Conservation (phyloP, 108 stramenopile species). For the Nannochloropsis salina region DNA sequence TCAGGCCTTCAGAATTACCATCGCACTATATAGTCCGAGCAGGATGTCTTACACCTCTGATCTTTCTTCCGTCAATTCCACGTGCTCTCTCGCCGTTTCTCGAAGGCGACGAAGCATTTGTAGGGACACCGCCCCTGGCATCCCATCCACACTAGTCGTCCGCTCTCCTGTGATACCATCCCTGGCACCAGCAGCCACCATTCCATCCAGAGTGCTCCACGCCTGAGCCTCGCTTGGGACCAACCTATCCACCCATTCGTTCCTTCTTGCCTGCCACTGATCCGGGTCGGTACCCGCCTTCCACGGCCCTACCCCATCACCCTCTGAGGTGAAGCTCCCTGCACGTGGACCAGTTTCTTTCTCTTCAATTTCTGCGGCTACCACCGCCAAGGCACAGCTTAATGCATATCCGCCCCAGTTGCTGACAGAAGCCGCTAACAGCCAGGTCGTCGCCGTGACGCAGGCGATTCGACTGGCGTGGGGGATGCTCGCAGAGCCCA, state of each 20-base stretch:
- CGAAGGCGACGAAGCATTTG: background rate
- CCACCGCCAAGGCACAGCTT: conserved; percentile 58
- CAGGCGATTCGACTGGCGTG: conserved; percentile 64
- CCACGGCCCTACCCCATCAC: background rate
- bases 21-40: no score
- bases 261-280: background rate
- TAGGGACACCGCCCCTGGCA: background rate
- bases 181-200: conserved; percentile 29
- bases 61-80: background rate
- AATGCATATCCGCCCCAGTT: conserved; percentile 83
- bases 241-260: background rate
- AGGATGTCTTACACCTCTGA: no score
- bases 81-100: background rate
- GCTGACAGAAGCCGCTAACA: conserved; percentile 69
- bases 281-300: background rate
- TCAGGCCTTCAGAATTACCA: no score
- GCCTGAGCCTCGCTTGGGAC: background rate
- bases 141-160: conserved; percentile 30
- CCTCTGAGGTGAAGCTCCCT: background rate
- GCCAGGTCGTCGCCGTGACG: conserved; percentile 59
- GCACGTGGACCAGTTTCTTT: background rate
- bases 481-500: conserved; percentile 55
- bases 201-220: background rate
- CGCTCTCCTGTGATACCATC: conserved; percentile 35
- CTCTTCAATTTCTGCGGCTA: conserved; percentile 28